Evolutionary conservation across 306 rosid genomes (phyloP), one percentile per base, ranked within the genome.

Genomic region (Astragalus membranaceus): DNA sequence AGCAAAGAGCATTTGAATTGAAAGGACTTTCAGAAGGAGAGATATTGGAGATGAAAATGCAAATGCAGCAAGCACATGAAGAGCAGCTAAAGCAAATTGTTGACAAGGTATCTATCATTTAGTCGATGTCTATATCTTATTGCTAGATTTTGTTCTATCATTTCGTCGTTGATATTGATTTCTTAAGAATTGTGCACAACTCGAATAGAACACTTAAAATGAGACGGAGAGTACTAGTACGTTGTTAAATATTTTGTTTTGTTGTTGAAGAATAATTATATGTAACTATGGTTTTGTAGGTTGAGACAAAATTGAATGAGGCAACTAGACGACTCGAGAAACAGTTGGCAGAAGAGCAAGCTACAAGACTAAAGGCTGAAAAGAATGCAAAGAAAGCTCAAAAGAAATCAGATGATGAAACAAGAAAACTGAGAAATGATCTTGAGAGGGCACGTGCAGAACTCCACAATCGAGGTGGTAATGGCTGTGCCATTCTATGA

Each of bases 1-100:
- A 79, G 64, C 96, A 85, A 72, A 79, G 55, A 69, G 56, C 75
- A 73, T 87, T 74, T 66, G 84, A 88, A 29, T 26, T 85, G 65
- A 63, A 80, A 77, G 95, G 91, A 56, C 77, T 74, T 76, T 55
- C 96, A 1, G 68, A 84, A 42, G 35, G 39, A 30, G 83, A 86
- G 64, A 82, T 80, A 60, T 44, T 12, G 13, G 80, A 75, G 42
- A 54, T 92, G 54, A 83, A 82, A 77, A 80, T 85, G 69, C 85
- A 79, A 70, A 85, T 86, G 88, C 83, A 82, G 50, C 83, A 39
- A 14, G 57, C 88, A 42, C 78, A 88, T 74, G 96, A 85, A 0
- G 84, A 83, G 10, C 96, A 92, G 77, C 88, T 92, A 15, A 78
- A 82, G 50, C 88, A 87, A 77, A 86, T 92, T 79, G 83, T 91